Conservation (phyloP, 768 basidiomycete species). For the Pleurotus platypus region DNA sequence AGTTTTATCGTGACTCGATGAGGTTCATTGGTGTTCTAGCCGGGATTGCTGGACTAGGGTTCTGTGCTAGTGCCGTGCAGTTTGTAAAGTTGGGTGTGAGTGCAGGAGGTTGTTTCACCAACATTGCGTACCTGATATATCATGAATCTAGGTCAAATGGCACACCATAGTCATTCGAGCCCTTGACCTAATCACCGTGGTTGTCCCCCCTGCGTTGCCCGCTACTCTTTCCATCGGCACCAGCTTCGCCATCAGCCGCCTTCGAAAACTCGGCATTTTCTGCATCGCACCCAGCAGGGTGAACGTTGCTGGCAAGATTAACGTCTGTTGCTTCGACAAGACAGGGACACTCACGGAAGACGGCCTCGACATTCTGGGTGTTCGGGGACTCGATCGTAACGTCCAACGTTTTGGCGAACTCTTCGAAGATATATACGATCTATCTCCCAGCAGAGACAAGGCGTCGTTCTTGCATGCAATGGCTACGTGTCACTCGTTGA, state of each 20-base stretch:
- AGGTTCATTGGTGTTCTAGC: constrained; percentile 90
- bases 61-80: constrained; percentile 87
- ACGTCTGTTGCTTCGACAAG: constrained; percentile 98
- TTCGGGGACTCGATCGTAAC: constrained; percentile 78
- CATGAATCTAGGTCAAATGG: constrained; percentile 65
- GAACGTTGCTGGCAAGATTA: constrained; percentile 94
- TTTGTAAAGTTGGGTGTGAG: constrained; percentile 87
- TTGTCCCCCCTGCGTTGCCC: constrained; percentile 95
- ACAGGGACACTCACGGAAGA: constrained; percentile 98
- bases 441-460: constrained; percentile 69
- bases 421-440: constrained; percentile 78
- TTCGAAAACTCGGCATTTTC: constrained; percentile 85
- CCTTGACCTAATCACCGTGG: constrained; percentile 92
- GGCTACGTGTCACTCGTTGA: constrained; percentile 94
- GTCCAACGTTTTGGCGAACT: constrained; percentile 86
- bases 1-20: constrained; percentile 92
- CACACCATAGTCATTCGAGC: constrained; percentile 89
- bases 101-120: constrained; percentile 8
- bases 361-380: constrained; percentile 93
- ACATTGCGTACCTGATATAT: constrained; percentile 1
- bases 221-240: constrained; percentile 97
- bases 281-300: constrained; percentile 96
- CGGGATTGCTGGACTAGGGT: constrained; percentile 88
- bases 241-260: constrained; percentile 86
- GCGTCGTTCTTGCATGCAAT: constrained; percentile 89